Evolutionary conservation across 257 asterid species (phyloP).

Genomic region (Eucommia ulmoides): DNA sequence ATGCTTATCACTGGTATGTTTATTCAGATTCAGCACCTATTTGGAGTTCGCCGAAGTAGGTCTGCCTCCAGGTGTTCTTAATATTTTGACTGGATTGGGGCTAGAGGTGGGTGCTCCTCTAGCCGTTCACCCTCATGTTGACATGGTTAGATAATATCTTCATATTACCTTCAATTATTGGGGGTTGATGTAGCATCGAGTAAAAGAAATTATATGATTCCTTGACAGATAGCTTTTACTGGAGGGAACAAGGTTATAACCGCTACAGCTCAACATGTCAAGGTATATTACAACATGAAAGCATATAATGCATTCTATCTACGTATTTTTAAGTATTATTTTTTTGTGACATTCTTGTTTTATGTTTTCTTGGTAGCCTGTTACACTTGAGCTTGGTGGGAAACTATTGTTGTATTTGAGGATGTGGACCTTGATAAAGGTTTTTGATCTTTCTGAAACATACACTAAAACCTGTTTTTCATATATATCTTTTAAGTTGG

Average conservation of each 20-base stretch:
- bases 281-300: slow-evolving; percentile 36
- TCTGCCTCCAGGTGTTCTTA: slow-evolving; percentile 1
- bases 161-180: not conserved
- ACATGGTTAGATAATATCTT: not conserved
- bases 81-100: slow-evolving; percentile 1
- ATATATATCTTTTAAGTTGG: not conserved
- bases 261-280: slow-evolving; percentile 85
- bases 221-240: slow-evolving; percentile 74
- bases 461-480: not conserved
- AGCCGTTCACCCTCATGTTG: not conserved
- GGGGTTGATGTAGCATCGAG: not conserved
- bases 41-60: not conserved
- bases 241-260: slow-evolving; percentile 89
- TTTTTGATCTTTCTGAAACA: slow-evolving; percentile 18
- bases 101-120: not conserved
- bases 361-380: slow-evolving; percentile 52
- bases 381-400: slow-evolving; percentile 95
- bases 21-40: not conserved
- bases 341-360: not conserved
- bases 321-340: too few species aligned
- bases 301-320: too few species aligned
- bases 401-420: slow-evolving; percentile 87
- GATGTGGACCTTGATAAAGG: slow-evolving; percentile 94
- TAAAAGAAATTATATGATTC: not conserved
- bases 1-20: not conserved